Conservation (phyloP, 2,329 filamentous ascomycete genomes). For the Paraphaeosphaeria minitans region DNA sequence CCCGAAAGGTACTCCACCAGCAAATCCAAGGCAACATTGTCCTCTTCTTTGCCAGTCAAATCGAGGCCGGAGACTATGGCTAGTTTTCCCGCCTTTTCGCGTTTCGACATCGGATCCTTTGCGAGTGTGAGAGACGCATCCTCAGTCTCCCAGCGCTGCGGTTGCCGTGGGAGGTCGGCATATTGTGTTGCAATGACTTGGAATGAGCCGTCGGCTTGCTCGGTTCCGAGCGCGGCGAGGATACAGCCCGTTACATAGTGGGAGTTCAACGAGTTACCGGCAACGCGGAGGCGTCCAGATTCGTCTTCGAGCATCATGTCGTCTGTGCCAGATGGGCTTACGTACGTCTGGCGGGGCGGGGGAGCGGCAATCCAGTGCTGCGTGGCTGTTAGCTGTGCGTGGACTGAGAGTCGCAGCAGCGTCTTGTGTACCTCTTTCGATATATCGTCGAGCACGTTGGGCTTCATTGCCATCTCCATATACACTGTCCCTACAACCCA, state of each 20-base stretch:
- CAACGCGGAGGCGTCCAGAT: constrained; percentile 82
- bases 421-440: constrained; percentile 73
- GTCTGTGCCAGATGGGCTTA: constrained; percentile 66
- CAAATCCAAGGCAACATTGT: constrained; percentile 76
- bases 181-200: constrained; percentile 90
- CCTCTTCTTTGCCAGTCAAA: constrained; percentile 76
- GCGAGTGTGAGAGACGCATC: constrained; percentile 50
- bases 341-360: constrained; percentile 76
- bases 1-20: constrained; percentile 87
- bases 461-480: constrained; percentile 96
- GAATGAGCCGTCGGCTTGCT: constrained; percentile 89
- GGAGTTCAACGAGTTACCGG: constrained; percentile 70
- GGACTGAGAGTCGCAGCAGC: neutral
- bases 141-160: constrained; percentile 75
- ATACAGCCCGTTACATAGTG: constrained; percentile 91
- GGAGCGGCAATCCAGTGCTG: constrained; percentile 90
- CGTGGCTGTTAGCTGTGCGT: constrained; percentile 14
- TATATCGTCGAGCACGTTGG: constrained; percentile 93
- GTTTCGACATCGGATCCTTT: constrained; percentile 45
- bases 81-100: constrained; percentile 67
- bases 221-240: constrained; percentile 91
- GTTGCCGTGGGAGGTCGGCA: constrained; percentile 83
- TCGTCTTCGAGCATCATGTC: constrained; percentile 92
- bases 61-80: constrained; percentile 88
- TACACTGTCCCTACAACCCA: constrained; percentile 96